Evolutionary conservation across 2,329 filamentous ascomycete genomes (phyloP), one percentile per base, ranked within the genome.

Genomic region (Fusarium liriodendri): DNA sequence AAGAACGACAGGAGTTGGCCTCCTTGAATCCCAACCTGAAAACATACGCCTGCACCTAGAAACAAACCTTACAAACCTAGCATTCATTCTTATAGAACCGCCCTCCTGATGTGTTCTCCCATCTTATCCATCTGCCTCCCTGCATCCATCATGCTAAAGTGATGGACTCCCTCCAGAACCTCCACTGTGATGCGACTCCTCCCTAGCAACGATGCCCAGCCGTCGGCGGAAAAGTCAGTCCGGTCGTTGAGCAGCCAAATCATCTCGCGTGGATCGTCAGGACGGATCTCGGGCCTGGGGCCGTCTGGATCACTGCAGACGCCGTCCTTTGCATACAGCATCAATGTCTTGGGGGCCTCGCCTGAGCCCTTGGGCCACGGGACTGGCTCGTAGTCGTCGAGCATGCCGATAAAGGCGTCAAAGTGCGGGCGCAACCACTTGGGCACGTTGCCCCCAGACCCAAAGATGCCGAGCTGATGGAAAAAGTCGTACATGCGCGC

Each of bases 371-470:
- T 85, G 38, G 91, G 85, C 78, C 93, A 90, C 4, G 89, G 89
- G 75, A 88, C 87, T 8, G 92, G 90, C 14, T 90, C 88, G 82
- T 95, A 95, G 79, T 89, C 90, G 77, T 91, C 91, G 33, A 95
- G 85, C 18, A 91, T 91, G 59, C 87, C 86, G 64, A 95, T 91
- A 22, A 91, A 90, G 25, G 91, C 89, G 0, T 89, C 87, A 80
- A 95, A 95, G 82, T 95, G 93, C 66, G 91, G 91, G 2, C 93
- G 87, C 18, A 95, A 87, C 93, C 93, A 95, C n/a, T 87, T 84
- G 0, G 93, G 93, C 42, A 92, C 89, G 81, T 91, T 91, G n/a
- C 85, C 85, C 3, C 85, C 86, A 33, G 87, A 91, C 25, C 92
- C 93, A 29, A 94, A 89, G 2, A 95, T 88, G 64, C 93, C 93